Evolutionary conservation across 73 alveolate species (phyloP).

Genomic region (Symbiodinium natans): DNA sequence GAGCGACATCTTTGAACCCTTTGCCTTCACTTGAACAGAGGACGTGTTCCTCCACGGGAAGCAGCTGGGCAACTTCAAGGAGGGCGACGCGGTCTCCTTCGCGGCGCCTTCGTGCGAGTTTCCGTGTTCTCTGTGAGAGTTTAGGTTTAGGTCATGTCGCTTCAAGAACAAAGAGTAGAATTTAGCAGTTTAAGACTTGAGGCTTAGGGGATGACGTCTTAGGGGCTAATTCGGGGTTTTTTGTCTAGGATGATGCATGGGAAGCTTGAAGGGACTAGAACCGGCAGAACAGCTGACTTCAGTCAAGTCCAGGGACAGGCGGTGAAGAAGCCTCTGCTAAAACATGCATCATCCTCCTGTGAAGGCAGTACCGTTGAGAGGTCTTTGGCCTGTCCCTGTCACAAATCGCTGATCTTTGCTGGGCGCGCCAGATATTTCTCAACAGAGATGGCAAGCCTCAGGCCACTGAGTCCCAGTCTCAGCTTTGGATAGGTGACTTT

Average conservation of each 20-base stretch:
- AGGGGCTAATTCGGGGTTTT: no score
- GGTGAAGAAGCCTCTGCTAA: no score
- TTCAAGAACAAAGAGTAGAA: no score
- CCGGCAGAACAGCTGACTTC: no score
- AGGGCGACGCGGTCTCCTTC: slow-evolving; percentile 84
- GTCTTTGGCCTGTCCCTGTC: not conserved
- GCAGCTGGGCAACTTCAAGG: slow-evolving; percentile 90
- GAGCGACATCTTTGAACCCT: no score
- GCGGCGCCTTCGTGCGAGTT: slow-evolving; percentile 5
- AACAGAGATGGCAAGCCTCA: slow-evolving; percentile 88
- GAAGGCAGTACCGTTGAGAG: no score
- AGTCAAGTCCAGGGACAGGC: not conserved
- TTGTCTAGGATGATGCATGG: no score
- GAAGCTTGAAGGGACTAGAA: no score
- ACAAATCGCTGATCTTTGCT: not conserved
- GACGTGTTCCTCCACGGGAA: slow-evolving; percentile 79
- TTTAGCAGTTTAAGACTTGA: no score
- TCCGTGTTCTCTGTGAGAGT: not conserved
- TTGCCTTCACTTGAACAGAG: not conserved
- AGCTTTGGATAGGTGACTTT: not conserved
- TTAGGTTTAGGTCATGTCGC: not conserved
- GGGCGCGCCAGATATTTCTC: slow-evolving; percentile 57
- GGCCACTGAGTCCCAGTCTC: slow-evolving; percentile 46
- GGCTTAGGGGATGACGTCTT: no score
- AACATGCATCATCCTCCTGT: no score